Evolutionary conservation across 768 basidiomycete genomes (phyloP), one percentile per base, ranked within the genome.

Genomic region (Agaricus subrufescens): DNA sequence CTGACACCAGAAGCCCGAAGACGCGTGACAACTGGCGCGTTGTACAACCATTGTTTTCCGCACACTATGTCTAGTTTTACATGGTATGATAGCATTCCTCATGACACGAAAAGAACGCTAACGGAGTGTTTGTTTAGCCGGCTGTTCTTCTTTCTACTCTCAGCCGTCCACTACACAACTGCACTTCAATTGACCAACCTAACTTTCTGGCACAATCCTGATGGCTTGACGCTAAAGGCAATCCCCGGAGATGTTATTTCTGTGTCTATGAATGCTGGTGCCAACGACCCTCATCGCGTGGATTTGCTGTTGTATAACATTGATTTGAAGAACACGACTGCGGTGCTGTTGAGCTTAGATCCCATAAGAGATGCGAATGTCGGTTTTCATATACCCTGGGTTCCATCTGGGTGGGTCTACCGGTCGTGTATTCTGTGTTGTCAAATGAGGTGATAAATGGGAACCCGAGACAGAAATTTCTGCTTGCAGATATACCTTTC

Each of bases 231-330:
- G 26, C 40, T 40, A 26, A 31, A 37, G 14, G 44, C 44, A 23
- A 26, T n/a, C 9, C 53, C 45, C 9, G 26, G 15, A 9, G 53
- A 54, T 19, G 29, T 47, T 19, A 12, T 47, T 19, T 46, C 29
- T 15, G 10, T 46, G 10, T 15, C 7, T 3, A 27, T 54, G 26
- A n/a, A 19, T 27, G 12, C 26, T n/a, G 46, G 48, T 23, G 29
- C 23, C 2, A 34, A 45, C 19, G 53, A 54, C 12, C 53, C 46
- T 11, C 46, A 5, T 38, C 46, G 15, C 4, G 53, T 54, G 26
- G 53, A 54, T 39, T 23, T 54, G 34, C n/a, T 9, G 1, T 47
- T 54, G 23, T 54, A 47, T n/a, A 47, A 48, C n/a, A 30, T 54
- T 10, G 53, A 47, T n/a, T 26, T 8, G 6, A 45, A 26, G 27